Conservation (phyloP, 257 asterid species). For the Handroanthus guayacan region DNA sequence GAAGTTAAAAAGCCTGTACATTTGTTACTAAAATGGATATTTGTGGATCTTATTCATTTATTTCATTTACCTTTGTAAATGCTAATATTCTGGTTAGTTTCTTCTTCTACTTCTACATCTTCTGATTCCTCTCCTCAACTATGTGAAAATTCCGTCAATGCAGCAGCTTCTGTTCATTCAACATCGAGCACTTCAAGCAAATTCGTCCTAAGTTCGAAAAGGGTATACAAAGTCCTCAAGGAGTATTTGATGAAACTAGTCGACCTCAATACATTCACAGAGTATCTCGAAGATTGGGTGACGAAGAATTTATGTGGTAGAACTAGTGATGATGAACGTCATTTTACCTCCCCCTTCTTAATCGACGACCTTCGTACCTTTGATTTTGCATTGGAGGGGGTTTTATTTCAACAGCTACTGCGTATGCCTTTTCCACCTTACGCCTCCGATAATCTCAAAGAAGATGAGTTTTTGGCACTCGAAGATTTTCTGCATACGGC, state of each 20-base stretch:
- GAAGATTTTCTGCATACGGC: slow-evolving; percentile 80
- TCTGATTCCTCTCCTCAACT: slow-evolving; percentile 11
- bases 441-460: slow-evolving; percentile 56
- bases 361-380: slow-evolving; percentile 66
- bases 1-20: neutral
- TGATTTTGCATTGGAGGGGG: slow-evolving; percentile 80
- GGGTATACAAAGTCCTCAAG: slow-evolving; percentile 66
- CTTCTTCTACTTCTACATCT: neutral
- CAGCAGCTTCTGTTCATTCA: slow-evolving; percentile 57
- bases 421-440: slow-evolving; percentile 82
- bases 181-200: slow-evolving; percentile 60
- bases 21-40: neutral
- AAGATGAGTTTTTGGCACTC: slow-evolving; percentile 74
- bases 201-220: slow-evolving; percentile 64
- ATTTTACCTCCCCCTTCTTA: slow-evolving; percentile 62
- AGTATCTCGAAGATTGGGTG: slow-evolving; percentile 73
- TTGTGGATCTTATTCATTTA: neutral
- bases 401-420: slow-evolving; percentile 79
- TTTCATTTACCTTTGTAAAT: neutral
- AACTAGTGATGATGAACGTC: slow-evolving; percentile 34
- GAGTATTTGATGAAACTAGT: slow-evolving; percentile 61
- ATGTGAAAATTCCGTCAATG: slow-evolving; percentile 26
- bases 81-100: slow-evolving; percentile 17
- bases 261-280: slow-evolving; percentile 56
- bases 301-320: slow-evolving; percentile 45